Evolutionary conservation across 2,329 filamentous ascomycete genomes (phyloP).

Genomic region (Pleurostoma richardsiae): DNA sequence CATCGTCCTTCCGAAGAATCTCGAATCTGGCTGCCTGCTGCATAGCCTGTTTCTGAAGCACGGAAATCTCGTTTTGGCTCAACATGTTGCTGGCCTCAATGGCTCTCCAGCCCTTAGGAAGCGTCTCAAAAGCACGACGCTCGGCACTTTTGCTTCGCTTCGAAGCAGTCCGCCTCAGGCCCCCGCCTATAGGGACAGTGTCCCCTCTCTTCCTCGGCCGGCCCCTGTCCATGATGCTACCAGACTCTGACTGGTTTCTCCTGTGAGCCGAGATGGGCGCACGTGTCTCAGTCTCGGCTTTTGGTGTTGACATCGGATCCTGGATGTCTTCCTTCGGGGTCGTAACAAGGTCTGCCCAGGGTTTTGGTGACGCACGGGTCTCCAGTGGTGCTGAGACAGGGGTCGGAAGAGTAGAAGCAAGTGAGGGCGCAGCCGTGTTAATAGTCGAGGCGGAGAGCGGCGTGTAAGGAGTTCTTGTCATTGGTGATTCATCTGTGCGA

Average conservation of each 20-base stretch:
- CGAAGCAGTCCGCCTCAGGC: slow-evolving; percentile 31
- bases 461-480: slow-evolving; percentile 37
- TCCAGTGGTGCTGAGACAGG: slow-evolving; percentile 46
- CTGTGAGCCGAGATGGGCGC: slow-evolving; percentile 33
- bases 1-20: slow-evolving; percentile 56
- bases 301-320: slow-evolving; percentile 21
- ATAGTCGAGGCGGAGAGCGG: slow-evolving; percentile 36
- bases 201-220: slow-evolving; percentile 52
- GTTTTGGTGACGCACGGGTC: slow-evolving; percentile 33
- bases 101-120: slow-evolving; percentile 54
- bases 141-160: slow-evolving; percentile 46
- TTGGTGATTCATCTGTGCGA: slow-evolving; percentile 41
- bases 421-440: slow-evolving; percentile 14
- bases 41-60: slow-evolving; percentile 55
- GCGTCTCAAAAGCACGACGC: slow-evolving; percentile 51
- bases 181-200: slow-evolving; percentile 25
- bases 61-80: slow-evolving; percentile 39
- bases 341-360: slow-evolving; percentile 25
- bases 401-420: slow-evolving; percentile 36
- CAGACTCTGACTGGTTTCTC: slow-evolving; percentile 51
- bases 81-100: slow-evolving; percentile 46
- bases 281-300: slow-evolving; percentile 21
- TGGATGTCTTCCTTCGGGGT: slow-evolving; percentile 19
- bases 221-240: slow-evolving; percentile 56
- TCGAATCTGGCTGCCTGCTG: slow-evolving; percentile 61